phyloP scores from a whole-genome alignment of 805 yeast genomes.

The Metschnikowia hibisci region DNA sequence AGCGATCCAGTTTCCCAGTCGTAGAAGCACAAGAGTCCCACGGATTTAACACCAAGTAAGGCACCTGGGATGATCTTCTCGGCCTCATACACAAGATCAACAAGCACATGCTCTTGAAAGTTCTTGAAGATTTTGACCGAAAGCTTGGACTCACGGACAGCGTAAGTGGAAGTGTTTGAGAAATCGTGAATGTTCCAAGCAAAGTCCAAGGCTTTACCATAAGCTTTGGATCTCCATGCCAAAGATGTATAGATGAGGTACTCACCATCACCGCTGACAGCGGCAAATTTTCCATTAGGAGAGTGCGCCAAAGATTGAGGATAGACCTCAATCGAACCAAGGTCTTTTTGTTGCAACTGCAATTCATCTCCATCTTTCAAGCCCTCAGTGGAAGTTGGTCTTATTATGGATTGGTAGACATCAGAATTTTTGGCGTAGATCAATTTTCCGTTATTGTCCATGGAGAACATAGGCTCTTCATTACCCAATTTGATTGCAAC shows the following conservation, averaged over 20 bases:
- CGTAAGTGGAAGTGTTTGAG: constrained; percentile 66
- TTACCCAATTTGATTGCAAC: constrained; percentile 87
- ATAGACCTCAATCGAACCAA: constrained; percentile 91
- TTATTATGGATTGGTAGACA: constrained; percentile 77
- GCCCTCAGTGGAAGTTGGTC: constrained; percentile 56
- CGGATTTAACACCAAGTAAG: constrained; percentile 79
- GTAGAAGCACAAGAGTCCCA: constrained; percentile 79
- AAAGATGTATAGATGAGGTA: constrained; percentile 92
- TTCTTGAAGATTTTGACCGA: constrained; percentile 72
- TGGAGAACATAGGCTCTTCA: constrained; percentile 88
- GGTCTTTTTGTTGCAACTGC: constrained; percentile 76
- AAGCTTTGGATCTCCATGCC: constrained; percentile 96
- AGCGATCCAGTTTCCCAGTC: constrained; percentile 89
- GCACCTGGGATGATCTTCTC: constrained; percentile 86
- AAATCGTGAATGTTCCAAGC: constrained; percentile 86
- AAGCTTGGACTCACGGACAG: constrained; percentile 67
- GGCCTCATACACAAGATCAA: constrained; percentile 67
- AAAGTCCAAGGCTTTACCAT: constrained; percentile 85
- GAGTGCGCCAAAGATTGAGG: constrained; percentile 87
- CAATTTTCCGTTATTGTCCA: constrained; percentile 90
- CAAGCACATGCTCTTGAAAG: constrained; percentile 70
- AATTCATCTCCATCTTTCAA: constrained; percentile 78
- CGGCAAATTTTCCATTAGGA: constrained; percentile 95
- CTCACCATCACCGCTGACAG: constrained; percentile 98
- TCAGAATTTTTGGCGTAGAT: constrained; percentile 91